Conservation (phyloP, 1,139 yeast genomes). For the Debaryomyces robertsiae region DNA sequence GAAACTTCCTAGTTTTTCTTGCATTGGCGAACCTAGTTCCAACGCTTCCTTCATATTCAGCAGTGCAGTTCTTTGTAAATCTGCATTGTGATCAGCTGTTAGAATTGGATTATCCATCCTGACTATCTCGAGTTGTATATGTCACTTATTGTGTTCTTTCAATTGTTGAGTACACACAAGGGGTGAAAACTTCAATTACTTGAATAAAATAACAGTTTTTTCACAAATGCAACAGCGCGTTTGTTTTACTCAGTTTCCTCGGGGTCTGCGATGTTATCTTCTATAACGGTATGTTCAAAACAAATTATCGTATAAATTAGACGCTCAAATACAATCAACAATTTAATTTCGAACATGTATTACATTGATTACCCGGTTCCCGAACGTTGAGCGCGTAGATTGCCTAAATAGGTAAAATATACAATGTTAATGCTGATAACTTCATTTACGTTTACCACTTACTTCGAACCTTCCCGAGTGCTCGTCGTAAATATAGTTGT, state of each 20-base stretch:
- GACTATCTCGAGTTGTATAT: neutral
- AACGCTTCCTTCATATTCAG: slow-evolving; percentile 1
- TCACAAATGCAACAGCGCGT: too few species aligned
- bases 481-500: slow-evolving; percentile 46
- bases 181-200: slow-evolving; percentile 5
- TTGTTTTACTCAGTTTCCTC: too few species aligned
- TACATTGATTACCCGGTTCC: slow-evolving; percentile 8
- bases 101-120: slow-evolving; percentile 7
- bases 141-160: slow-evolving; percentile 2
- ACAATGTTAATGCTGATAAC: neutral
- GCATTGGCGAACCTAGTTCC: slow-evolving; percentile 18
- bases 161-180: slow-evolving; percentile 6
- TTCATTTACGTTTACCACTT: slow-evolving; percentile 29
- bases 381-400: slow-evolving; percentile 1
- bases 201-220: neutral
- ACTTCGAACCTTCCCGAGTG: slow-evolving; percentile 47
- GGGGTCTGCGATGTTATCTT: neutral
- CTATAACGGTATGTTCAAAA: slow-evolving; percentile 1
- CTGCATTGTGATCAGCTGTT: neutral
- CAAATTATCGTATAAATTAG: slow-evolving; percentile 4
- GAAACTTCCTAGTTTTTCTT: slow-evolving; percentile 12
- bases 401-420: slow-evolving; percentile 2
- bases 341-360: slow-evolving; percentile 4
- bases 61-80: neutral
- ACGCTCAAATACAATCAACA: slow-evolving; percentile 2